Percentiles rank a stretch among this genome's conserved stretches.
Conservation (phyloP, 2,329 filamentous ascomycete genomes). For the Fusarium citri region DNA sequence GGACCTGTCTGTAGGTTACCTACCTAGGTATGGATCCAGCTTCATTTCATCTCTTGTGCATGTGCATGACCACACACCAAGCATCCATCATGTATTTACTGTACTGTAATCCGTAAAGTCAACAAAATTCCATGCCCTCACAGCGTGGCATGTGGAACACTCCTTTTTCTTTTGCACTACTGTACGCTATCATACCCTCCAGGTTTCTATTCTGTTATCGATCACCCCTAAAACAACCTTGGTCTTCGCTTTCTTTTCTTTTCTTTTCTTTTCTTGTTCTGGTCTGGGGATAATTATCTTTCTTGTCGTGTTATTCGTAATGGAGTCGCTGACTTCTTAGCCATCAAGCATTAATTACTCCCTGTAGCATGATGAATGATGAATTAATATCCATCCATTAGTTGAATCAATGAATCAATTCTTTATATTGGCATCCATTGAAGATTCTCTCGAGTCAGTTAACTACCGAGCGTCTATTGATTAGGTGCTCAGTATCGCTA, state of each 20-base stretch:
- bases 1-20: not conserved
- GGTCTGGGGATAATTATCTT: constrained; percentile 22
- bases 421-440: constrained; percentile 19
- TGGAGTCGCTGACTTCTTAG: constrained; percentile 6
- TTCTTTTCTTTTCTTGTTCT: constrained; percentile 19
- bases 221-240: not conserved
- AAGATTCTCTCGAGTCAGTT: not conserved
- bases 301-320: constrained; percentile 9
- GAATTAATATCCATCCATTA: not conserved
- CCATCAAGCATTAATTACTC: constrained; percentile 1
- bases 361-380: constrained; percentile 1
- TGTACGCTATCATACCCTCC: not conserved
- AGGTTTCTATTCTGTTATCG: not conserved
- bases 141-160: constrained; percentile 35
- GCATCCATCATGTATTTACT: too few species aligned
- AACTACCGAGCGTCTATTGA: constrained; percentile 24
- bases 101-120: not conserved
- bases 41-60: constrained; percentile 37
- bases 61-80: constrained; percentile 12
- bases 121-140: constrained; percentile 27
- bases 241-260: constrained; percentile 12
- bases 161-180: constrained; percentile 16
- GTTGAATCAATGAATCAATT: not conserved
- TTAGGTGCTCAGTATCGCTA: constrained; percentile 22
- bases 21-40: constrained; percentile 15